phyloP scores from a whole-genome alignment of 129 eudicot species.

The Artemisia argyi region DNA sequence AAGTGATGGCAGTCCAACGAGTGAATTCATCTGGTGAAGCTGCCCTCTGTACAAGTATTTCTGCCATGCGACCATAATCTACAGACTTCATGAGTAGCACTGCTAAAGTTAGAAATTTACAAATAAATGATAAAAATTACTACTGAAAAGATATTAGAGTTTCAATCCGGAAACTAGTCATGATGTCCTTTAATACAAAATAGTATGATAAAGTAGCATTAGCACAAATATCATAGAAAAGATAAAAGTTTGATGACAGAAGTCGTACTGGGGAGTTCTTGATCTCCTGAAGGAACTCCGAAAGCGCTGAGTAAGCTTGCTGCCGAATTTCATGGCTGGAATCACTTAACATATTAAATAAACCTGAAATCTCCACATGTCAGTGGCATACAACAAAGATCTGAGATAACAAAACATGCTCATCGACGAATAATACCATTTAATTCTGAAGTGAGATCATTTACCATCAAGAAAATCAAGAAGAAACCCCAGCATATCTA shows the following conservation, averaged over 20 bases:
- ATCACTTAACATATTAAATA: slow-evolving; percentile 97
- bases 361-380: slow-evolving; percentile 59
- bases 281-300: slow-evolving; percentile 96
- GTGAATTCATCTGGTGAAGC: slow-evolving; percentile 91
- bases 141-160: slow-evolving; percentile 21
- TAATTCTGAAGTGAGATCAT: slow-evolving; percentile 31
- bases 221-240: not conserved
- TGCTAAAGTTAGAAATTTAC: slow-evolving; percentile 50
- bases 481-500: slow-evolving; percentile 96
- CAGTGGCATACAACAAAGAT: slow-evolving; percentile 22
- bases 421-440: slow-evolving; percentile 21
- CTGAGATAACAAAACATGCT: slow-evolving; percentile 18
- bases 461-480: slow-evolving; percentile 99
- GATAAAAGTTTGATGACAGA: slow-evolving; percentile 13
- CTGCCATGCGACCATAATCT: slow-evolving; percentile 99
- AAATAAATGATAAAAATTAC: slow-evolving; percentile 40
- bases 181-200: slow-evolving; percentile 20
- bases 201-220: slow-evolving; percentile 11
- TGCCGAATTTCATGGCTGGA: slow-evolving; percentile 95
- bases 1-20: slow-evolving; percentile 91
- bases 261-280: slow-evolving; percentile 86
- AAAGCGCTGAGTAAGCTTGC: slow-evolving; percentile 95
- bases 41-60: slow-evolving; percentile 95
- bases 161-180: slow-evolving; percentile 4
- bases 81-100: slow-evolving; percentile 89